These are phyloP conservation scores for Russula emetica DNA, from an alignment of 768 basidiomycete species.

Conservation along the genomic window DNA sequence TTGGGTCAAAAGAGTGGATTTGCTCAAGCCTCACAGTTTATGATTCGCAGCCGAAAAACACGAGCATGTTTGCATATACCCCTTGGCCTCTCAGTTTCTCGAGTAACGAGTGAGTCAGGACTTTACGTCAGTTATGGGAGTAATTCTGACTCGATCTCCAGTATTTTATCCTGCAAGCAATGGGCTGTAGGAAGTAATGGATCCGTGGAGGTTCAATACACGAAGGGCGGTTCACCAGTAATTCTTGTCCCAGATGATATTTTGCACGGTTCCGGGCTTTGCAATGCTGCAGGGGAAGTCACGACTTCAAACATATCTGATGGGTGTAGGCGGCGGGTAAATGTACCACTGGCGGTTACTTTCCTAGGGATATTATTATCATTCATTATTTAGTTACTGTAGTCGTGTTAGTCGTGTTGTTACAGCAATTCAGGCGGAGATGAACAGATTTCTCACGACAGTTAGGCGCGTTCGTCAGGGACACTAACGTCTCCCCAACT, in stretches of 20 bases:
- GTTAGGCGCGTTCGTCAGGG: slow-evolving; percentile 14
- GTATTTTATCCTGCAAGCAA: slow-evolving; percentile 61
- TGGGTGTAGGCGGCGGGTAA: background rate
- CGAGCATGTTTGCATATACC: slow-evolving; percentile 55
- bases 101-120: slow-evolving; percentile 50
- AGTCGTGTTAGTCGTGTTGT: background rate
- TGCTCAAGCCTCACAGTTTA: background rate
- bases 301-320: background rate
- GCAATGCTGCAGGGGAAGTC: slow-evolving; percentile 20
- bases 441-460: slow-evolving; percentile 5
- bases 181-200: slow-evolving; percentile 66
- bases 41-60: slow-evolving; percentile 48
- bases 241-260: slow-evolving; percentile 46
- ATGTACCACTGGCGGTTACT: background rate
- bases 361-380: background rate
- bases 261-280: slow-evolving; percentile 39
- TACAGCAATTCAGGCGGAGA: slow-evolving; percentile 20
- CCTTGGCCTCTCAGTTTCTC: slow-evolving; percentile 47
- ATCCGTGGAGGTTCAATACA: slow-evolving; percentile 58
- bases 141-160: slow-evolving; percentile 31
- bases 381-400: slow-evolving; percentile 1
- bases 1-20: background rate
- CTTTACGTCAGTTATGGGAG: background rate
- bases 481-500: slow-evolving; percentile 17
- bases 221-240: slow-evolving; percentile 55